Conservation (phyloP, 1,284 basidiomycete genomes). For the Rugosomyces carneus region DNA sequence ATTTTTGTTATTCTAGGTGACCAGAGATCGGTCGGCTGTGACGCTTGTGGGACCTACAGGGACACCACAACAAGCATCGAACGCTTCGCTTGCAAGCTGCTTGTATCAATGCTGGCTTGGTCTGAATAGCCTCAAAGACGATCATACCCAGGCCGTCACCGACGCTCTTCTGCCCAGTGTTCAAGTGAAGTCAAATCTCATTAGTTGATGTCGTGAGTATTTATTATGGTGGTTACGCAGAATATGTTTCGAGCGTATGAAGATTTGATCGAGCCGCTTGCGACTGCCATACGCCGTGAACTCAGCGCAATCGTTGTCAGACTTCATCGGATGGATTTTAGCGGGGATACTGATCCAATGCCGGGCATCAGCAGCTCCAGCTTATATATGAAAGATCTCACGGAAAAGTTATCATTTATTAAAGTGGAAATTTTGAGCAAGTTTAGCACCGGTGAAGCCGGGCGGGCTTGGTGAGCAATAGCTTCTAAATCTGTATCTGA, state of each 20-base stretch:
- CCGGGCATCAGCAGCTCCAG: constrained; percentile 66
- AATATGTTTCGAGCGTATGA: constrained; percentile 55
- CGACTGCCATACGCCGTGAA: constrained; percentile 73
- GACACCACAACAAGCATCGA: constrained; percentile 71
- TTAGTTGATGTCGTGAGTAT: not conserved
- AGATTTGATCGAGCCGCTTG: constrained; percentile 62
- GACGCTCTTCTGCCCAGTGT: constrained; percentile 57
- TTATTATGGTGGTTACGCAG: constrained; percentile 30
- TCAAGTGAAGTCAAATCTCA: constrained; percentile 38
- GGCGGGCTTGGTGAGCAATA: constrained; percentile 60
- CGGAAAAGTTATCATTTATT: constrained; percentile 79
- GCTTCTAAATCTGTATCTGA: constrained; percentile 3
- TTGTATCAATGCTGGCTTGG: constrained; percentile 73
- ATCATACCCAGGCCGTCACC: constrained; percentile 63
- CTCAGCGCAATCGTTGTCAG: constrained; percentile 71
- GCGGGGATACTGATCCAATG: constrained; percentile 58
- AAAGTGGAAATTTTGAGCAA: constrained; percentile 69
- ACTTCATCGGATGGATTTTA: constrained; percentile 80
- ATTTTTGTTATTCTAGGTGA: constrained; percentile 39
- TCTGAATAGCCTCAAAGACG: constrained; percentile 63
- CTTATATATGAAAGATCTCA: constrained; percentile 85
- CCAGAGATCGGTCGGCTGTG: constrained; percentile 72
- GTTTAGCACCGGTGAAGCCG: constrained; percentile 65
- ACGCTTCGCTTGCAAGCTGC: constrained; percentile 72
- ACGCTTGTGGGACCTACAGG: constrained; percentile 72